Conservation (phyloP, 1,139 yeast species). For the Cylindricascospora bacillispora region DNA sequence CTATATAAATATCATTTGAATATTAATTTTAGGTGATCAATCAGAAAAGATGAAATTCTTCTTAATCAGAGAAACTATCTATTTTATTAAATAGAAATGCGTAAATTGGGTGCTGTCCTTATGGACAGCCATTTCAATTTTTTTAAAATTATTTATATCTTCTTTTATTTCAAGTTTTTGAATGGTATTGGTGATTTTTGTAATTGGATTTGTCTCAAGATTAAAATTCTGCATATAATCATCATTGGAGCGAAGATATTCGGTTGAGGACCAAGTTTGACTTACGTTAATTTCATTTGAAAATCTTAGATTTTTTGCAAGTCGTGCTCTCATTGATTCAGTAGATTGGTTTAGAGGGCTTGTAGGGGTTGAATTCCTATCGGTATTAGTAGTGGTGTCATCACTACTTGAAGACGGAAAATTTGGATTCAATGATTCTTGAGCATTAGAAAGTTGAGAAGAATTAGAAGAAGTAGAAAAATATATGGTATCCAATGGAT, state of each 20-base stretch:
- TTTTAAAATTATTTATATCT: slow-evolving; percentile 22
- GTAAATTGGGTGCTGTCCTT: slow-evolving; percentile 18
- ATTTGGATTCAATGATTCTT: too few relatives aligned
- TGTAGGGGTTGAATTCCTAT: slow-evolving; percentile 1
- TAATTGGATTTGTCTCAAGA: slow-evolving; percentile 7
- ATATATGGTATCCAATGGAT: neutral
- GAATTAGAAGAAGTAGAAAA: neutral
- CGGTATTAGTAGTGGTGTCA: neutral
- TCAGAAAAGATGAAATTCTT: too few relatives aligned
- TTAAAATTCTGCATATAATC: slow-evolving; percentile 13
- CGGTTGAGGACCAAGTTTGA: slow-evolving; percentile 16
- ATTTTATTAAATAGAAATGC: slow-evolving; percentile 19
- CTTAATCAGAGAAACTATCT: too few relatives aligned
- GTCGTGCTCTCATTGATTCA: slow-evolving; percentile 1
- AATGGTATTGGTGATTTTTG: slow-evolving; percentile 4
- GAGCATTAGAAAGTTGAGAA: neutral
- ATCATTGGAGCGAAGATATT: slow-evolving; percentile 18
- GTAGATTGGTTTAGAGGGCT: slow-evolving; percentile 2
- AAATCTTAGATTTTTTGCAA: slow-evolving; percentile 7
- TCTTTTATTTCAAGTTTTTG: slow-evolving; percentile 10
- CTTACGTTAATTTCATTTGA: slow-evolving; percentile 11
- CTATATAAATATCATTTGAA: too few relatives aligned
- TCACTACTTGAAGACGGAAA: neutral
- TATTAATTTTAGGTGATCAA: too few relatives aligned
- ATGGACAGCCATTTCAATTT: slow-evolving; percentile 23